A percentile compares a stretch with the other conserved stretches of the same genome.
Evolutionary conservation across 2,329 filamentous ascomycete genomes (phyloP).

Genomic region (Talaromyces sp.): DNA sequence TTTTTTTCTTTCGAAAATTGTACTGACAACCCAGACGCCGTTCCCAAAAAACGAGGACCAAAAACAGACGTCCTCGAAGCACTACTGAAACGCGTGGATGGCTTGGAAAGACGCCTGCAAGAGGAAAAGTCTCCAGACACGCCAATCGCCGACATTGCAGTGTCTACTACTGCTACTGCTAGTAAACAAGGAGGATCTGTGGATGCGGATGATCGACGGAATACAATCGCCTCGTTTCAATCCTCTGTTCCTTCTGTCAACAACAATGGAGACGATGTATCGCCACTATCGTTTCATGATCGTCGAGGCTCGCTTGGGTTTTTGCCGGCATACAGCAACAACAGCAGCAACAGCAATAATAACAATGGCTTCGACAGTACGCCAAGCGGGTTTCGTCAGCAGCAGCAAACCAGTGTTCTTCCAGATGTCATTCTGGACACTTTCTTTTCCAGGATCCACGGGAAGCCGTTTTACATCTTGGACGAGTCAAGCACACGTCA

Average conservation of each 20-base stretch:
- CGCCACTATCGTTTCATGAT: slow-evolving; percentile 11
- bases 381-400: slow-evolving; percentile 11
- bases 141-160: slow-evolving; percentile 42
- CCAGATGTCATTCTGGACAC: slow-evolving; percentile 65
- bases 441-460: slow-evolving; percentile 74
- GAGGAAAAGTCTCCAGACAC: slow-evolving; percentile 52
- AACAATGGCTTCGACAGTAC: slow-evolving; percentile 13
- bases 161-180: slow-evolving; percentile 22
- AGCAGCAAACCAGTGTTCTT: slow-evolving; percentile 35
- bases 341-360: not conserved
- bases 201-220: slow-evolving; percentile 12
- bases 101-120: slow-evolving; percentile 73
- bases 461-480: slow-evolving; percentile 74
- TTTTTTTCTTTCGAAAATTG: too few species aligned
- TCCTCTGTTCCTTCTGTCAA: slow-evolving; percentile 7
- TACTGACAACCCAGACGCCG: slow-evolving; percentile 58
- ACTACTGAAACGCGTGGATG: slow-evolving; percentile 76
- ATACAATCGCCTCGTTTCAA: slow-evolving; percentile 18
- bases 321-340: slow-evolving; percentile 5
- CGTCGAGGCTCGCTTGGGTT: slow-evolving; percentile 16
- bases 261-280: slow-evolving; percentile 10
- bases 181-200: slow-evolving; percentile 13
- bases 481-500: slow-evolving; percentile 72
- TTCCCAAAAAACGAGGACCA: slow-evolving; percentile 83
- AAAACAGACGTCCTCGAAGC: slow-evolving; percentile 88